Evolutionary conservation across 305 asterid species (phyloP), one percentile per base, ranked within the genome.

Genomic region (Andrographis paniculata): DNA sequence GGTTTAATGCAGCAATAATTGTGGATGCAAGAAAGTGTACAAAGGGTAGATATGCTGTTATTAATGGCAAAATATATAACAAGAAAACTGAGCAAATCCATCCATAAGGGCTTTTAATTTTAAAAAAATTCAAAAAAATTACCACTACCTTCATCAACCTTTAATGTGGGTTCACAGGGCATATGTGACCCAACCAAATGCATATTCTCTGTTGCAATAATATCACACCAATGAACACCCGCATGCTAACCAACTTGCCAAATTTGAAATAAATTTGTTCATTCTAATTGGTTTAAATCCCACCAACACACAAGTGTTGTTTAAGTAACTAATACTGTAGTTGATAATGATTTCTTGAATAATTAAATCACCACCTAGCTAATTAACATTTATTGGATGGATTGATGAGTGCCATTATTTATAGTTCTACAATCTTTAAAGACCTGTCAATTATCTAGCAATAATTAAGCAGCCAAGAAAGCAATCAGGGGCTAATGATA

Each of bases 31-130:
- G 52, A 33, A 73, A 53, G 41, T 17, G 66, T 42, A 59, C 58
- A 53, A 50, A 31, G 52, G 76, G 73, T 68, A 64, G 80, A 56
- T 71, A 64, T 58, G 65, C 21, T 59, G 48, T 39, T 45, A 56
- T 63, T 50, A 68, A 57, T 66, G 54, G 28, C 67, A 52, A 52
- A 54, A 9, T 13, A 31, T 31, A 4, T 31, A 31, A 1, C n/a
- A n/a, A n/a, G n/a, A n/a, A 31, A 31, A 31, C 1, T 31, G 37
- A 8, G n/a, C n/a, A n/a, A 24, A 24, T 24, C 6, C 8, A 8
- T 24, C 30, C 8, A 8, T 24, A 24, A 24, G 4, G 30, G 30
- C 38, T 7, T 33, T 33, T 13, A 33, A 33, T 2, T 7, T 44
- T 38, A 5, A 14, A 16, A 21, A 56, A 40, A 17, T 13, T 8